Base-by-base conservation (phyloP, 1,139 yeast species). In the Scheffersomyces stambukii region DNA sequence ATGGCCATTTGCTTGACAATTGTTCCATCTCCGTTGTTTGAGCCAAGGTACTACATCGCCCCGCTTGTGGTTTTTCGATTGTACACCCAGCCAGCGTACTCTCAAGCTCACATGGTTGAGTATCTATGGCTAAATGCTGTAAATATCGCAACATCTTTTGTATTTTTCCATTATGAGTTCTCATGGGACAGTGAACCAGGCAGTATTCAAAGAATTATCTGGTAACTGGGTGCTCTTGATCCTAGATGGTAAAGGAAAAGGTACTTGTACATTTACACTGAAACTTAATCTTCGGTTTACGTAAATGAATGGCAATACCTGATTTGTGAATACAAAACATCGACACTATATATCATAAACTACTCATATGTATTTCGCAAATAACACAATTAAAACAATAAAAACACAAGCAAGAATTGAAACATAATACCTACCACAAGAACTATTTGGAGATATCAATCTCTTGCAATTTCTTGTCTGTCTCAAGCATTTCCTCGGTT, bases 21-120 rank as follows among this genome's bases (percentile, higher is more conserved):
- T 15, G 74, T 82, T 1, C 96, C 97, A 9, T 80, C 95, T 0
- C 97, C 98, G 7, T 63, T 91, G 38, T 77, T 93, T 46, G 99
- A 91, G 52, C 96, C 96, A 26, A 72, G 98, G 31, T 91, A 93
- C 54, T 91, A 81, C 52, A 82, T 91, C 29, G 48, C 85, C 3
- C 97, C 98, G 3, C 77, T 76, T 47, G 51, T 83, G 9, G 50
- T 88, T 20, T 88, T 89, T 76, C 70, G 96, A 44, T 34, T 83
- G 5, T 68, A 77, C 36, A 57, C 68, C 6, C 52, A 57, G 7
- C 75, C 81, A 15, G 52, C 53, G 13, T 52, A 57, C 12, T 57
- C 57, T 18, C 16, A 18, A 13, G 65, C 81, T 36, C 58, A 73
- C 24, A 27, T 56, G 2, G 31, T 64, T 3, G 97, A 91, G 50